Base-by-base conservation (phyloP, 164 flowering plant genomes). In the Tinospora cordifolia region DNA sequence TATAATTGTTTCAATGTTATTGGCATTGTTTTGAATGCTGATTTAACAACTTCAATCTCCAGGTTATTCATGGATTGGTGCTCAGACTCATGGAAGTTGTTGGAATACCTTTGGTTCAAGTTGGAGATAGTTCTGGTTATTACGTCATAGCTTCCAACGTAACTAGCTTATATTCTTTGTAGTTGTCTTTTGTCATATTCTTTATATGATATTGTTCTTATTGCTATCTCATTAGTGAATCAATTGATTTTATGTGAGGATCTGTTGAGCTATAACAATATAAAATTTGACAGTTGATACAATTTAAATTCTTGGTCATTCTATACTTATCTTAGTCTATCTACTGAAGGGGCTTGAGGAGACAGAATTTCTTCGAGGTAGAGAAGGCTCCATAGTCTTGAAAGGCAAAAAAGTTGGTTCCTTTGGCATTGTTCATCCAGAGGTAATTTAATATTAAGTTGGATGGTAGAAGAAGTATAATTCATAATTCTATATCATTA, bases 371-470 rank as follows among this genome's bases (percentile, higher is more conserved):
- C 91, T 95, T 54, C 75, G 82, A 0, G 97, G 94, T 44, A 83
- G 94, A 75, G 91, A 92, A 84, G 99, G 96, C 30, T 81, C 77
- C 79, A 85, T 95, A 74, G 75, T 86, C 74, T 83, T 73, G 75
- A 87, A 78, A 72, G 98, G 94, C 54, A 87, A 84, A 75, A 78
- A 74, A 12, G 85, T 90, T 34, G 99, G 99, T 34, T 77, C 68
- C 59, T 92, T 92, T 72, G 98, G 99, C 13, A 88, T 92, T 69
- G 94, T 95, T 66, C 96, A 95, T 64, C 98, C 99, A 51, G 86
- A 92, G 96, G 98, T 91, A 81, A 41, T 49, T 65, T 8, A 69
- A 60, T 54, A 10, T 39, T 39, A 21, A 38, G 13, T 3, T 4
- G 24, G 60, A 4, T 19, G 60, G 60, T 10, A 49, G 21, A 22